phyloP scores from a whole-genome alignment of 2,329 filamentous ascomycete species.

The Beauveria sp. region DNA sequence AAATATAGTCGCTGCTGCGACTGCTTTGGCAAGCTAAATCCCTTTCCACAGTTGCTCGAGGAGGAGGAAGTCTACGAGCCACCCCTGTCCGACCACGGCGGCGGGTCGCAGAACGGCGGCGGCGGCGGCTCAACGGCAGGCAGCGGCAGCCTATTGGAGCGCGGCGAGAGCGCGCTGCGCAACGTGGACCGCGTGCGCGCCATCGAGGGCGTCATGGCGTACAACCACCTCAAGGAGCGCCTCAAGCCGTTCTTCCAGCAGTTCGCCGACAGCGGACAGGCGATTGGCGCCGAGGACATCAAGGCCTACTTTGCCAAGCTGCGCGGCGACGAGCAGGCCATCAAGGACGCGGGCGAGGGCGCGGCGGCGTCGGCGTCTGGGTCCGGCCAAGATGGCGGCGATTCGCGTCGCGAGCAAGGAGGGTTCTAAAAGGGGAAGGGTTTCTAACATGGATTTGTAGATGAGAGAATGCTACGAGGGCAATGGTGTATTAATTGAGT shows the following conservation, averaged over 20 bases:
- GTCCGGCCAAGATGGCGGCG: conserved; percentile 24
- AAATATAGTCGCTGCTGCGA: conserved; percentile 69
- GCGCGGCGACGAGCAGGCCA: conserved; percentile 74
- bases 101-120: conserved; percentile 21
- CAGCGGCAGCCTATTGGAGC: conserved; percentile 78
- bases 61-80: conserved; percentile 94
- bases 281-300: conserved; percentile 90
- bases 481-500: not conserved
- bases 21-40: conserved; percentile 68
- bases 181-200: conserved; percentile 88
- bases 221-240: conserved; percentile 91
- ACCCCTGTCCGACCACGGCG: conserved; percentile 63
- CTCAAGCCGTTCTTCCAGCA: conserved; percentile 92
- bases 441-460: not conserved
- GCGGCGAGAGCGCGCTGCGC: conserved; percentile 84
- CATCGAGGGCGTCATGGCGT: conserved; percentile 96
- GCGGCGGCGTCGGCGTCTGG: conserved; percentile 33
- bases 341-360: conserved; percentile 52
- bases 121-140: conserved; percentile 51
- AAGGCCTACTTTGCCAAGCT: conserved; percentile 94
- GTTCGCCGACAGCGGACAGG: conserved; percentile 83
- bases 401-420: conserved; percentile 42
- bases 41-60: conserved; percentile 76
- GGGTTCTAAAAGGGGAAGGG: conserved; percentile 36
- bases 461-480: too few species aligned